Base-by-base conservation (phyloP, 2,329 filamentous ascomycete species). In the Colletotrichum orchidophilum region DNA sequence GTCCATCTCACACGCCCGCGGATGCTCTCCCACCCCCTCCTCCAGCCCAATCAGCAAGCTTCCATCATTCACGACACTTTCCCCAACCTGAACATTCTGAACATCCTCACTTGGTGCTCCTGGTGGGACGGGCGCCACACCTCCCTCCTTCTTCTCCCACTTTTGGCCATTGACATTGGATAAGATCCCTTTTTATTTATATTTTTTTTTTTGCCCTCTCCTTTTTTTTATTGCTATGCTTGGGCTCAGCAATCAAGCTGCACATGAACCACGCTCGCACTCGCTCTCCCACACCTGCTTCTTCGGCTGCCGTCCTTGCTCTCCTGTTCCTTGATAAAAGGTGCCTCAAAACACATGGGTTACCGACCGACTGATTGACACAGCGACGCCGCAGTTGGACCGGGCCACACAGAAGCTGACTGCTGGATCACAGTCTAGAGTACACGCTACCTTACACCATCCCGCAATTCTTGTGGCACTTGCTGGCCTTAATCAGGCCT, bases 21-120 rank as follows among this genome's bases (percentile, higher is more conserved):
- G 39, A 35, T 60, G 49, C 11, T 18, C 24, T n/a, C 50, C 27
- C 58, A 53, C 46, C 18, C 46, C 31, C 33, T 54, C 54, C 29
- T 59, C 29, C 13, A 27, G 27, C 29, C 70, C 70, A 72, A 72
- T 72, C 66, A 72, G 42, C 29, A 59, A 70, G 66, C 70, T 70
- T 53, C 57, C 29, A 66, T 72, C 58, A 27, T 57, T 18, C 13
- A 65, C 58, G 35, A 72, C 49, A 52, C 70, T 31, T 69, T 64
- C 65, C 65, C 50, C 54, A 39, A 61, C 39, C 63, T 66, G 59
- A 50, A 52, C 68, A 70, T 61, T 39, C 49, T 66, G 63, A 70
- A 66, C 54, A 66, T 70, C 67, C 67, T 70, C 63, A 59, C 62
- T 60, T 63, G 60, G 58, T 50, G 58, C 58, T 24, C 21, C 15